These are phyloP conservation scores for Solanum piurae DNA, from an alignment of 257 asterid genomes.

Conservation along the genomic window DNA sequence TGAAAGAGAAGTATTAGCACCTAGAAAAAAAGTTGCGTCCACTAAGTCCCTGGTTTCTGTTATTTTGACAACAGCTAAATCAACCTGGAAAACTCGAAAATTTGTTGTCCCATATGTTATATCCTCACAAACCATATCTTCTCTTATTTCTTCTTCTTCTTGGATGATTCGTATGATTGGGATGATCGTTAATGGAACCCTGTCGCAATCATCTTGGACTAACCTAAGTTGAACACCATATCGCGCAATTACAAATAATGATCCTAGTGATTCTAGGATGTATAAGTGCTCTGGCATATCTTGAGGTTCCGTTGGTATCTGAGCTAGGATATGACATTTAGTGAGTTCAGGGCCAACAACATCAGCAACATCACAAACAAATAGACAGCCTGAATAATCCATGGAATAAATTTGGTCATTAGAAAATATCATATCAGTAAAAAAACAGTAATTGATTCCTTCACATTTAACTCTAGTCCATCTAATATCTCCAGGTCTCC, in stretches of 20 bases:
- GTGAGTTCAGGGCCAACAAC: not conserved
- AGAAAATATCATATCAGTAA: no score
- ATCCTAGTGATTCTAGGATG: not conserved
- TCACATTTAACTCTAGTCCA: no score
- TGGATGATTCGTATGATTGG: no score
- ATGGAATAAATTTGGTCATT: no score
- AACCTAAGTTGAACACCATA: not conserved
- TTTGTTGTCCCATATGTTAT: not conserved
- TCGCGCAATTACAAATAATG: not conserved
- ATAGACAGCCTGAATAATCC: no score
- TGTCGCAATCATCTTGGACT: not conserved
- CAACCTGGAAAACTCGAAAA: not conserved
- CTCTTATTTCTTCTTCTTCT: no score
- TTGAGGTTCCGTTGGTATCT: no score
- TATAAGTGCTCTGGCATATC: not conserved
- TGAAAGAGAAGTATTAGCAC: not conserved
- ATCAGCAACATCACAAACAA: not conserved
- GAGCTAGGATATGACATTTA: no score
- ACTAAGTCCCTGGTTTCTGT: not conserved
- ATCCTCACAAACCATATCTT: no score
- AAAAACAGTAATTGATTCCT: no score
- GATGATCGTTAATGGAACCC: fast-evolving
- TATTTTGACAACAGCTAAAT: not conserved
- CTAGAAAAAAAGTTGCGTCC: not conserved
- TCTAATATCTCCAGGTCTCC: no score